phyloP scores from a whole-genome alignment of 768 basidiomycete genomes.

The Artomyces pyxidatus region DNA sequence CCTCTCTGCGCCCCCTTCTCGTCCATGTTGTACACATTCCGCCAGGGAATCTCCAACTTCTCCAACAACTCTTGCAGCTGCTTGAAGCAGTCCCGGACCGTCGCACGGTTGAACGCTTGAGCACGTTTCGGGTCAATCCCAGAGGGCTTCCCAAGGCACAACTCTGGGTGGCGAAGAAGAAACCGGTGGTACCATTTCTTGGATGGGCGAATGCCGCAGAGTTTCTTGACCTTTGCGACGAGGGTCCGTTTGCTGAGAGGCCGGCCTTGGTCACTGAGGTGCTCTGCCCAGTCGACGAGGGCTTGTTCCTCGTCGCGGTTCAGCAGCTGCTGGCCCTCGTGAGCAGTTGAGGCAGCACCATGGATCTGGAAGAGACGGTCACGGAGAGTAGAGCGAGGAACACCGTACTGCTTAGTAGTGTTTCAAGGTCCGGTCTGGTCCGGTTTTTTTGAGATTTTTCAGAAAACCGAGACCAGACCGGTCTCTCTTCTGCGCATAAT shows the following conservation, averaged over 20 bases:
- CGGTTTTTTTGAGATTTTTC: too few species aligned
- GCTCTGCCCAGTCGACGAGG: not conserved
- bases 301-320: not conserved
- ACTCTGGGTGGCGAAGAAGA: slow-evolving; percentile 1
- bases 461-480: too few species aligned
- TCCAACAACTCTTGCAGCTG: slow-evolving; percentile 1
- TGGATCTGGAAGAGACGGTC: not conserved
- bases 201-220: not conserved
- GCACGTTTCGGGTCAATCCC: slow-evolving; percentile 28
- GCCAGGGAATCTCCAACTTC: not conserved
- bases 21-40: not conserved
- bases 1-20: not conserved
- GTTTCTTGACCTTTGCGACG: not conserved
- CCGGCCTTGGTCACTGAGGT: not conserved
- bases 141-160: slow-evolving; percentile 20
- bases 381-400: too few species aligned
- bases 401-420: too few species aligned
- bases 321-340: not conserved
- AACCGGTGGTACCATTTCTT: not conserved
- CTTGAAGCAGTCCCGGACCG: not conserved
- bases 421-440: too few species aligned
- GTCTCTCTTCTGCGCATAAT: too few species aligned
- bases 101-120: slow-evolving; percentile 25
- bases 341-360: not conserved
- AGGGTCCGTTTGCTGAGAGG: not conserved